Base-by-base conservation (phyloP, 1,139 yeast species). In the Pichia sp. region DNA sequence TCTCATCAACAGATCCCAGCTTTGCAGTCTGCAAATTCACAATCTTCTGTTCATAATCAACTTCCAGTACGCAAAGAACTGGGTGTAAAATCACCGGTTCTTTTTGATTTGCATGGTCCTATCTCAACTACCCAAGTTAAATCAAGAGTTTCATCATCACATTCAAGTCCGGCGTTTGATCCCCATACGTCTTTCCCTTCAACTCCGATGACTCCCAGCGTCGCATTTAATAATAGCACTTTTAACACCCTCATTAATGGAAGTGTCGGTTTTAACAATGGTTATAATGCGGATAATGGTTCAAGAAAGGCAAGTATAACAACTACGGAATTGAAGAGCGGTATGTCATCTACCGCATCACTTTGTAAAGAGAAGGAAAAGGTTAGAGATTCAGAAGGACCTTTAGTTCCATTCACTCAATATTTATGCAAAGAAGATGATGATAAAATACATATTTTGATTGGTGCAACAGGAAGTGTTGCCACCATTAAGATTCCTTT, bases 391-490 rank as follows among this genome's bases (percentile, higher is more conserved):
- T 8, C 9, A 4, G 85, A 9, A 16, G 16, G 81, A 0, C 85
- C 87, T 1, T 79, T 81, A 33, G 81, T 81, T 2, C 90, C 90
- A 26, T 84, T 84, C 57, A 82, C 82, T 40, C 81, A 82, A 54
- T 83, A 77, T 58, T 68, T 84, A 46, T 73, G 77, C 43, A 79
- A 78, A 55, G 80, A 81, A 56, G 92, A 84, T 58, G 94, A 84
- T 59, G 81, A 81, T 36, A 88, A 88, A 59, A 72, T 86, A 47
- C 97, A 92, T 63, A 81, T 92, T 37, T 69, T 92, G 46, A 69
- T 92, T 38, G 97, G 95, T 26, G 95, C 95, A 34, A 87, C 97
- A 1, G 99, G 98, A 1, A 85, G 95, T 1, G 97, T 92, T 5
- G 98, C 98, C 5, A 86, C 97, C 3, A 87, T 90, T 49, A 92